Evolutionary conservation across 345 rosid genomes (phyloP).

Genomic region (Aquilaria sinensis): DNA sequence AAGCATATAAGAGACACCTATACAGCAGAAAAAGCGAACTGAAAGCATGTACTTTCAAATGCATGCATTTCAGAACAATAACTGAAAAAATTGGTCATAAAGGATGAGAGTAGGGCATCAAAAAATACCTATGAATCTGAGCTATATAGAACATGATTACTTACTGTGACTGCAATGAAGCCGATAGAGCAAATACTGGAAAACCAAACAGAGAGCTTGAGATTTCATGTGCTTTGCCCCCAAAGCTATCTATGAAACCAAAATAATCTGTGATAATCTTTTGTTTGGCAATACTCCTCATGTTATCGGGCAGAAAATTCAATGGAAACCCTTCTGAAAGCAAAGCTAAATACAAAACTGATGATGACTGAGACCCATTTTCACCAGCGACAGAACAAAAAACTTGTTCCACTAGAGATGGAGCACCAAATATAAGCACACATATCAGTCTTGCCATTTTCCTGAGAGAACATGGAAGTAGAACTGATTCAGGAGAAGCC

Average conservation of each 20-base stretch:
- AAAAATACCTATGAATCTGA: neutral
- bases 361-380: conserved; percentile 33
- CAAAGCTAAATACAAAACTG: conserved; percentile 48
- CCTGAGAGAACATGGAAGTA: conserved; percentile 59
- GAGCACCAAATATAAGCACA: conserved; percentile 38
- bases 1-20: too few species aligned
- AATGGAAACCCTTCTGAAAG: conserved; percentile 78
- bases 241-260: conserved; percentile 41
- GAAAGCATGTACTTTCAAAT: neutral
- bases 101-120: too few species aligned
- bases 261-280: conserved; percentile 52
- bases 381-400: conserved; percentile 34
- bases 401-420: conserved; percentile 50
- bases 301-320: conserved; percentile 41
- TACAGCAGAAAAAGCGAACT: too few species aligned
- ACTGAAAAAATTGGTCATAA: too few species aligned
- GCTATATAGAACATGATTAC: conserved; percentile 17
- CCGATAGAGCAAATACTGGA: conserved; percentile 64
- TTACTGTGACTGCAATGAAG: conserved; percentile 69
- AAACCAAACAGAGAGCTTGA: conserved; percentile 34
- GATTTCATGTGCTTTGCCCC: conserved; percentile 21
- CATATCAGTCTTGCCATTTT: conserved; percentile 62
- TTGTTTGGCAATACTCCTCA: conserved; percentile 42
- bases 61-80: neutral
- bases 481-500: conserved; percentile 47